A percentile compares a stretch with the other conserved stretches of the same genome.
Evolutionary conservation across 805 yeast species (phyloP).

Genomic region (Cyberlindnera mrakii): DNA sequence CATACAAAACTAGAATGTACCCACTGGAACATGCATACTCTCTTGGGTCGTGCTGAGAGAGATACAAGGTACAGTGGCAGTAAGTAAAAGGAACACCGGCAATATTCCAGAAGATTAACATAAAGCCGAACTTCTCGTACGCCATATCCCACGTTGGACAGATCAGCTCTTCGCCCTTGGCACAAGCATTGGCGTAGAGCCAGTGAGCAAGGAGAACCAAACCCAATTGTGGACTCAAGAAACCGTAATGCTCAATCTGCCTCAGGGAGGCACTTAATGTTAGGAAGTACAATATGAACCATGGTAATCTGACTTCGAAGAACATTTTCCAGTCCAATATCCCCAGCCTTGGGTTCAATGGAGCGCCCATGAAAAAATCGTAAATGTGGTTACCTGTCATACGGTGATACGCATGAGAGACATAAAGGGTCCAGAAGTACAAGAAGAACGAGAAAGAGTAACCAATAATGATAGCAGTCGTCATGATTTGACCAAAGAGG

Average conservation of each 20-base stretch:
- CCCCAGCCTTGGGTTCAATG: slow-evolving; percentile 92
- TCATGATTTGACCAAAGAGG: slow-evolving; percentile 86
- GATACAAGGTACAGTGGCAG: slow-evolving; percentile 84
- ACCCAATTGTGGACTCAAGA: slow-evolving; percentile 67
- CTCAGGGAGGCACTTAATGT: slow-evolving; percentile 67
- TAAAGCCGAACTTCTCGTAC: slow-evolving; percentile 96
- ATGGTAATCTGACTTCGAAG: slow-evolving; percentile 94
- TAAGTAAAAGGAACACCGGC: slow-evolving; percentile 99
- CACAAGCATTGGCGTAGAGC: slow-evolving; percentile 93
- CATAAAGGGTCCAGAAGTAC: slow-evolving; percentile 59
- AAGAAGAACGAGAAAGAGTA: slow-evolving; percentile 59
- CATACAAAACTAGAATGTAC: slow-evolving; percentile 54
- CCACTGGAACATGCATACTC: slow-evolving; percentile 70
- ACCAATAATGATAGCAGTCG: slow-evolving; percentile 81
- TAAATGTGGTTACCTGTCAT: slow-evolving; percentile 89
- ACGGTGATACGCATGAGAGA: slow-evolving; percentile 75
- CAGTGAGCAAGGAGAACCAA: slow-evolving; percentile 81
- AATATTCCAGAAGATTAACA: slow-evolving; percentile 97
- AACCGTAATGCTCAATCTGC: slow-evolving; percentile 80
- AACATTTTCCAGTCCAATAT: slow-evolving; percentile 93
- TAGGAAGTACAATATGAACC: slow-evolving; percentile 84
- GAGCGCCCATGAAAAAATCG: slow-evolving; percentile 96
- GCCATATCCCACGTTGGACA: slow-evolving; percentile 99
- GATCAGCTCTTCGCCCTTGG: slow-evolving; percentile 95
- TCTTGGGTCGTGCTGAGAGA: slow-evolving; percentile 75